Conservation (phyloP, 306 rosid species). For the Nissolia schottii region DNA sequence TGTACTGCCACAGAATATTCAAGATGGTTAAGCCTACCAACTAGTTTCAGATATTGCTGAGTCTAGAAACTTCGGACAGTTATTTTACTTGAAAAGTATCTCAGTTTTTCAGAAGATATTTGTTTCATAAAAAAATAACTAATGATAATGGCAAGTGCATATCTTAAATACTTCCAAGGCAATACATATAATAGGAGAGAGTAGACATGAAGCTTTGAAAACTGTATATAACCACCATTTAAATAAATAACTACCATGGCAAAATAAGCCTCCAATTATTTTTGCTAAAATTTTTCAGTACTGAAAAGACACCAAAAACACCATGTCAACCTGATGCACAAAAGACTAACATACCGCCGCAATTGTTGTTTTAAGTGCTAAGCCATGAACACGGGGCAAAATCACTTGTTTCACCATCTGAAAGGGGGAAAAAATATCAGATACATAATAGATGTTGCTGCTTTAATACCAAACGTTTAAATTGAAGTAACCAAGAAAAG, state of each 20-base stretch:
- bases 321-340: background rate
- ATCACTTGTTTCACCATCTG: slow-evolving; percentile 87
- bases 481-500: background rate
- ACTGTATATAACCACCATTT: background rate
- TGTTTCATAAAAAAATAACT: background rate
- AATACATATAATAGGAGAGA: background rate
- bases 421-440: slow-evolving; percentile 21
- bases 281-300: background rate
- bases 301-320: slow-evolving; percentile 7
- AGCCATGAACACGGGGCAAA: slow-evolving; percentile 93
- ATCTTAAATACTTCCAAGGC: background rate
- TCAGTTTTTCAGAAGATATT: background rate
- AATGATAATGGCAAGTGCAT: background rate
- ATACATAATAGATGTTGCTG: background rate
- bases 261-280: background rate
- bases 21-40: too few relatives aligned
- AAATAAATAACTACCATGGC: background rate
- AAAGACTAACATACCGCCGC: slow-evolving; percentile 76
- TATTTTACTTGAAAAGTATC: too few relatives aligned
- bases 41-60: too few relatives aligned
- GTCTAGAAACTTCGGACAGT: too few relatives aligned
- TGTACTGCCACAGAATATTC: too few relatives aligned
- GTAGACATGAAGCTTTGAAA: background rate
- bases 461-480: slow-evolving; percentile 15
- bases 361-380: slow-evolving; percentile 94